Evolutionary conservation across 1,139 yeast species (phyloP), one percentile per base, ranked within the genome.

Genomic region (Diutina neorugosa): DNA sequence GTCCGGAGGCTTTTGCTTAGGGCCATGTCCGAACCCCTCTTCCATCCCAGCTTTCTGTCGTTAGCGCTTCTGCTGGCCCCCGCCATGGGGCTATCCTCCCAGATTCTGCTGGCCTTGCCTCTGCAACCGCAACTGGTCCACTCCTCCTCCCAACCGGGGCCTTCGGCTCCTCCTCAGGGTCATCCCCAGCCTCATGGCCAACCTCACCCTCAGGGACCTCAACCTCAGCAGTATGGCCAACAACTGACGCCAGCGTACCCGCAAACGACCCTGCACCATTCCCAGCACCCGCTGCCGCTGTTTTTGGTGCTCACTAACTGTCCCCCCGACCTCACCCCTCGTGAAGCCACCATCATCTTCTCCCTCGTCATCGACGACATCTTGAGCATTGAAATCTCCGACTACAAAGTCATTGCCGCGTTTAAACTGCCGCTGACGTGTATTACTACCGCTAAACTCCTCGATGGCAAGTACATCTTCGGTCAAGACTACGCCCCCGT

Each of bases 341-440:
- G 96, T 62, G 98, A 91, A 66, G 85, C 93, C 19, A 75, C 81
- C 47, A 73, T 87, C 41, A 74, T 91, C 37, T 91, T 91, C 64
- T 79, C 96, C 7, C 74, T 91, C 59, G 95, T 95, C 19, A 74
- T 78, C 55, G 96, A 88, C 60, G 88, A 86, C 59, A 65, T 82
- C 41, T 67, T 67, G 34, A 66, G 72, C 58, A 76, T 86, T 53
- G 96, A 87, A 59, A 66, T 88, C 53, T 69, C 70, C 49, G 74
- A 74, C 56, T 72, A 67, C 55, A 70, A 73, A 40, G 72, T 84
- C 41, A 69, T 71, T 55, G 96, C 93, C 5, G 81, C 74, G 61
- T 87, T 89, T 69, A 78, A 76, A 58, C 78, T 84, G 52, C 64
- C 78, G 52, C 76, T 78, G 57, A 76, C 88, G 46, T 93, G 94